phyloP scores from a whole-genome alignment of 306 rosid species.

The Casuarina cunninghamiana region DNA sequence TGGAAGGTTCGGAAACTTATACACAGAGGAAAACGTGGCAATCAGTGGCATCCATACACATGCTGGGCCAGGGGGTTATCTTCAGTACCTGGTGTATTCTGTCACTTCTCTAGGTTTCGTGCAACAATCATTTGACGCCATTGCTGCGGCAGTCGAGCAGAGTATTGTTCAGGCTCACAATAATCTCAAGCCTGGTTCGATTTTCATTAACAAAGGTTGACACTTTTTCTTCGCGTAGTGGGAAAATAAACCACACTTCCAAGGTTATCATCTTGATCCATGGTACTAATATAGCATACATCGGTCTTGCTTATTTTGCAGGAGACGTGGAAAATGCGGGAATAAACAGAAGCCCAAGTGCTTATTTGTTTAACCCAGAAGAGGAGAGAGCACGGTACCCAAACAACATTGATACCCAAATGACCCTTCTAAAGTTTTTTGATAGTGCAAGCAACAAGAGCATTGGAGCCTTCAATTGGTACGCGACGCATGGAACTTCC shows the following conservation, averaged over 20 bases:
- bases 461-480: slow-evolving; percentile 76
- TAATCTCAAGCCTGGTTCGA: slow-evolving; percentile 64
- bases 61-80: slow-evolving; percentile 89
- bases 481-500: slow-evolving; percentile 84
- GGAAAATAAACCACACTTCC: background rate
- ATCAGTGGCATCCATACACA: slow-evolving; percentile 87
- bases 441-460: slow-evolving; percentile 45
- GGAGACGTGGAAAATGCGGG: slow-evolving; percentile 72
- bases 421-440: slow-evolving; percentile 71
- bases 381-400: slow-evolving; percentile 66
- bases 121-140: slow-evolving; percentile 76
- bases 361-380: slow-evolving; percentile 65
- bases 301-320: background rate
- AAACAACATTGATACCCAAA: slow-evolving; percentile 57
- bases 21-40: slow-evolving; percentile 74
- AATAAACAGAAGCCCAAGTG: slow-evolving; percentile 82
- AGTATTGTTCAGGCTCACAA: slow-evolving; percentile 74
- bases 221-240: background rate
- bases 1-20: slow-evolving; percentile 64
- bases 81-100: slow-evolving; percentile 72
- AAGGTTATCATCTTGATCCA: background rate
- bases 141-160: slow-evolving; percentile 60
- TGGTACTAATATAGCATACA: too few relatives aligned
- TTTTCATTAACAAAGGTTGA: slow-evolving; percentile 57
- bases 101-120: slow-evolving; percentile 70